A percentile compares a stretch with the other conserved stretches of the same genome.
Conservation (phyloP, 192 early-diverging fungal genomes). For the Entomortierella parvispora region DNA sequence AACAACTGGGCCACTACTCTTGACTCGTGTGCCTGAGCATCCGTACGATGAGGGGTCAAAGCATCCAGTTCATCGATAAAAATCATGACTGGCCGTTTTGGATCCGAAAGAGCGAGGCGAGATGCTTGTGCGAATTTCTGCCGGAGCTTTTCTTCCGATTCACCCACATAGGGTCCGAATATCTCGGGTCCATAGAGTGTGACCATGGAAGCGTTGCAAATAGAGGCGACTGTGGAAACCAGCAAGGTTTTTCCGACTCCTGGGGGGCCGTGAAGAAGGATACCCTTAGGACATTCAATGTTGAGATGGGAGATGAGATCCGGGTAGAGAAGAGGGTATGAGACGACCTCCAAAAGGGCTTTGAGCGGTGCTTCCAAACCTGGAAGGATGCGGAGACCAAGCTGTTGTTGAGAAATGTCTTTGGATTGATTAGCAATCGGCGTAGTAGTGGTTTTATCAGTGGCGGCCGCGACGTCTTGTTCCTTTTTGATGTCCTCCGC, state of each 20-base stretch:
- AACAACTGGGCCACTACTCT: slow-evolving; percentile 90
- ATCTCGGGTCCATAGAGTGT: slow-evolving; percentile 86
- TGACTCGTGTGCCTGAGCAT: slow-evolving; percentile 71
- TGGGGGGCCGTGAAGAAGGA: slow-evolving; percentile 92
- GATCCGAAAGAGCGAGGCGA: slow-evolving; percentile 27
- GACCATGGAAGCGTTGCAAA: slow-evolving; percentile 76
- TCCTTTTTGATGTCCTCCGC: slow-evolving; percentile 2
- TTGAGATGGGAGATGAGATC: slow-evolving; percentile 68
- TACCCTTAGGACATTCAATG: slow-evolving; percentile 86
- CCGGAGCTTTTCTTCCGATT: slow-evolving; percentile 86
- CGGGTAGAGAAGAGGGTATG: slow-evolving; percentile 77
- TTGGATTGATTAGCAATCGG: not conserved
- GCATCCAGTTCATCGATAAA: slow-evolving; percentile 98
- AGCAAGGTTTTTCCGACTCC: slow-evolving; percentile 96
- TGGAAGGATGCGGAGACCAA: slow-evolving; percentile 53
- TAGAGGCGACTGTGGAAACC: slow-evolving; percentile 73
- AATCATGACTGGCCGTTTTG: slow-evolving; percentile 71
- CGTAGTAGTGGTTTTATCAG: not conserved
- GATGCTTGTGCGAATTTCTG: slow-evolving; percentile 77
- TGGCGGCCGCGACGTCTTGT: not conserved
- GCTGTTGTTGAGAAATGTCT: slow-evolving; percentile 8
- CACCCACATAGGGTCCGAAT: slow-evolving; percentile 84
- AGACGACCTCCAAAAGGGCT: slow-evolving; percentile 79
- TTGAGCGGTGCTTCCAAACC: slow-evolving; percentile 82
- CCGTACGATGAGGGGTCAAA: slow-evolving; percentile 72